Evolutionary conservation across 2,329 filamentous ascomycete genomes (phyloP).

Genomic region (Diaporthe vexans): DNA sequence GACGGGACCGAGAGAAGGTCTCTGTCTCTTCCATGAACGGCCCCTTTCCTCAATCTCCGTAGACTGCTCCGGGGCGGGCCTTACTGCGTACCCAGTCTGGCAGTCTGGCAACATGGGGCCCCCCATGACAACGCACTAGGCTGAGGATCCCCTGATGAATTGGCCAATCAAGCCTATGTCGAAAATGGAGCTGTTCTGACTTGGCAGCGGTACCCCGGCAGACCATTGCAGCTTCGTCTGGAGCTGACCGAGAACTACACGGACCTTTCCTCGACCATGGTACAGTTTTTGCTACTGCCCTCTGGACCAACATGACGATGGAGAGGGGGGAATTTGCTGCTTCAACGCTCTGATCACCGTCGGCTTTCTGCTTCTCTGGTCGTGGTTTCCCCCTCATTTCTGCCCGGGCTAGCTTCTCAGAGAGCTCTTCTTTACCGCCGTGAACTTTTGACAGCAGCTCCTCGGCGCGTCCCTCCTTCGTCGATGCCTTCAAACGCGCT

Average conservation of each 20-base stretch:
- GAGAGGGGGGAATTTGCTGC: slow-evolving; percentile 34
- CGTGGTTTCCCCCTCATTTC: slow-evolving; percentile 17
- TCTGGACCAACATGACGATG: slow-evolving; percentile 22
- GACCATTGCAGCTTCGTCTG: not conserved
- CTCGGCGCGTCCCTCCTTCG: not conserved
- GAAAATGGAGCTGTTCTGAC: slow-evolving; percentile 26
- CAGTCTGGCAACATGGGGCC: slow-evolving; percentile 1
- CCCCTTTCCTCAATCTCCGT: slow-evolving; percentile 22
- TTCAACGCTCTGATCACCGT: slow-evolving; percentile 17
- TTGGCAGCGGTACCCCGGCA: slow-evolving; percentile 31
- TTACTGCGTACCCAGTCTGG: not conserved
- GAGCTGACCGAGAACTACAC: slow-evolving; percentile 19
- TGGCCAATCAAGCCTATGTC: not conserved
- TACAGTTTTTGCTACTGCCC: not conserved
- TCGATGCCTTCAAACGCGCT: slow-evolving; percentile 31
- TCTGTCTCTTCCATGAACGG: not conserved
- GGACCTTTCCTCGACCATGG: slow-evolving; percentile 17
- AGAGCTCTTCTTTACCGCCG: not conserved
- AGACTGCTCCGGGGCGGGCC: slow-evolving; percentile 12
- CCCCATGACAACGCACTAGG: slow-evolving; percentile 9
- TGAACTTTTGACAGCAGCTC: not conserved
- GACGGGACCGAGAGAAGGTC: not conserved
- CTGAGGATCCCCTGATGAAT: slow-evolving; percentile 3
- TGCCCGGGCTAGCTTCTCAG: not conserved
- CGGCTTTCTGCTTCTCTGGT: not conserved